These are phyloP conservation scores for Aspergillus alliaceus DNA, from an alignment of 2,329 filamentous ascomycete genomes.

Conservation along the genomic window DNA sequence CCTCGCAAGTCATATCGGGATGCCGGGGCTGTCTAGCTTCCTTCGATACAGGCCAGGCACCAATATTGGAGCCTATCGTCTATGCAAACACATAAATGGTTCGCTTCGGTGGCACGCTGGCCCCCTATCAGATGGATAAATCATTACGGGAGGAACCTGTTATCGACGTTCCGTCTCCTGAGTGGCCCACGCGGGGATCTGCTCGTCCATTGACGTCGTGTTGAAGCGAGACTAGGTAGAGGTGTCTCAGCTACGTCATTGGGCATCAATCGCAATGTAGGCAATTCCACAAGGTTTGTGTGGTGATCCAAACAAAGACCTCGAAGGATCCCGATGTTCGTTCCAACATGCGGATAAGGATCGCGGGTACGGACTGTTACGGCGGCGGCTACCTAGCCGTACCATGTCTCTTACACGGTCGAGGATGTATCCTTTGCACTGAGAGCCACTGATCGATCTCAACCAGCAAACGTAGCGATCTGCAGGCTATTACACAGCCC, in stretches of 20 bases:
- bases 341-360: not conserved
- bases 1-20: not conserved
- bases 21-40: not conserved
- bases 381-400: not conserved
- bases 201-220: constrained; percentile 1
- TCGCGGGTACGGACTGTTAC: not conserved
- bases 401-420: not conserved
- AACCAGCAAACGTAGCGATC: not conserved
- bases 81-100: not conserved
- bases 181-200: constrained; percentile 7
- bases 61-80: not conserved
- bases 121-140: not conserved
- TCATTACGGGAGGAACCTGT: too few species aligned
- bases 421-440: not conserved
- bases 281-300: constrained; percentile 7
- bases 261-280: constrained; percentile 19
- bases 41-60: not conserved
- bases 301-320: too few species aligned
- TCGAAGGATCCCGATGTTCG: too few species aligned
- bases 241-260: constrained; percentile 21
- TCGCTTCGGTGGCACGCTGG: constrained; percentile 4
- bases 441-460: not conserved
- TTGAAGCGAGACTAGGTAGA: not conserved
- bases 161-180: not conserved
- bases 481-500: constrained; percentile 8